These are phyloP conservation scores for Clarireedia hainanense DNA, from an alignment of 2,329 filamentous ascomycete species.

Conservation along the genomic window DNA sequence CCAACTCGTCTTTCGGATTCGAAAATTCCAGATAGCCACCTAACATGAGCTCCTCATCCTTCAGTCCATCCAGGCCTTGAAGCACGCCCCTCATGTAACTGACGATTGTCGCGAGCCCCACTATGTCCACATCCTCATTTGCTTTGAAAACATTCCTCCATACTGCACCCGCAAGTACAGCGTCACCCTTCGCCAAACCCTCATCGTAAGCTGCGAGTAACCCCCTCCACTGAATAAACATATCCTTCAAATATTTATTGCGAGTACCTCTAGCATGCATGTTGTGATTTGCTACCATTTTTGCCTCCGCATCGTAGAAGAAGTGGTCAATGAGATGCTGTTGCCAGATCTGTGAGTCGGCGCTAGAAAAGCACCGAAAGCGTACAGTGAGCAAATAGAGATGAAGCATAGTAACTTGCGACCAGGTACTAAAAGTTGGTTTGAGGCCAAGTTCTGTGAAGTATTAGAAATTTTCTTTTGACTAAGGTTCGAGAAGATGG, in stretches of 20 bases:
- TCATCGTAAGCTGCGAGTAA: constrained; percentile 79
- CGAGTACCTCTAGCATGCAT: constrained; percentile 51
- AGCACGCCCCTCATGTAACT: constrained; percentile 54
- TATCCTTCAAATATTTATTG: constrained; percentile 70
- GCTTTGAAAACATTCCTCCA: constrained; percentile 94
- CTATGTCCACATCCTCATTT: constrained; percentile 52
- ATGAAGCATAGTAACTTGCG: constrained; percentile 91
- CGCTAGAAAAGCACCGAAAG: constrained; percentile 67
- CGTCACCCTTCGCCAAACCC: constrained; percentile 68
- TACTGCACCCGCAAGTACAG: constrained; percentile 70
- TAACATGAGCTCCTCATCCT: constrained; percentile 42
- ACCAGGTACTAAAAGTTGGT: constrained; percentile 92
- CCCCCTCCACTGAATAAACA: constrained; percentile 90
- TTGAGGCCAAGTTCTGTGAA: constrained; percentile 62
- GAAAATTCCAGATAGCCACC: constrained; percentile 42
- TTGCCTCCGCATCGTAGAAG: constrained; percentile 80
- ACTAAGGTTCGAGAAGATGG: neutral
- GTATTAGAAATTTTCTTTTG: constrained; percentile 1
- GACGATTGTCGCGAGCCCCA: constrained; percentile 52
- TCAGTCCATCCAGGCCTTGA: constrained; percentile 42
- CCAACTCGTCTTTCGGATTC: constrained; percentile 33
- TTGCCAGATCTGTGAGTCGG: constrained; percentile 68
- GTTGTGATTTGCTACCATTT: constrained; percentile 75
- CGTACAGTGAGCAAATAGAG: constrained; percentile 86
- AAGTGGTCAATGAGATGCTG: constrained; percentile 92